Evolutionary conservation across 208 protist species (phyloP), one percentile per base, ranked within the genome.

Genomic region (Acanthamoeba healyi): DNA sequence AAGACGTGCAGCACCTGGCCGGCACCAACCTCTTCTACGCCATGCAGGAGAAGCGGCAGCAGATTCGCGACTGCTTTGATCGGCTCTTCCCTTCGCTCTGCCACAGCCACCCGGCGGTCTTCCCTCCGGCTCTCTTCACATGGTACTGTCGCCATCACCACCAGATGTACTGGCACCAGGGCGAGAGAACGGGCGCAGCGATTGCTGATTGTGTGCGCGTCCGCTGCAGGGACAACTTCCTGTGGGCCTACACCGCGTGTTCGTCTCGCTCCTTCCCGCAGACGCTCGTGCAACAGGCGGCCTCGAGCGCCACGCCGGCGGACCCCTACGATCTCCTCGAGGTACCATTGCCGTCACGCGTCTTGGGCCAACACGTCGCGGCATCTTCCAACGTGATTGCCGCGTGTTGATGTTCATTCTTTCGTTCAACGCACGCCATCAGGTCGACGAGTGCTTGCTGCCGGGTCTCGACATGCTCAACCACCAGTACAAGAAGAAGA

Each of bases 11-110:
- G 72, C 42, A 54, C 38, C 42, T 82, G 40, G 72, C 22, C 1
- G 72, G 72, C 38, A 82, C 72, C 72, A 82, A 82, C n/a, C 72
- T 82, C 19, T 82, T 51, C 72, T 82, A 82, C 72, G 72, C 72
- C 0, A 14, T 82, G 38, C 38, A 82, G 42, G 72, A 82, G 72
- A 82, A 82, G 42, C 15, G 24, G 38, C 72, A 82, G 42, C 72
- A 24, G 36, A 14, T 82, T 17, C 36, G 72, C 26, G 72, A 44
- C 22, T 1, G 14, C 72, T 82, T 82, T 22, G 72, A 82, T 26
- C 34, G 9, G 7, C 72, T 82, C 72, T 82, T 82, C n/a, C 72
- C 72, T 4, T 34, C 72, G 17, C 38, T 82, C 22, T 82, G 72
- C 38, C 38, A 82, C 24, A 10, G 7, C 7, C 72, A 82, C 72